phyloP scores from a whole-genome alignment of 805 yeast species.

The Ogataea nakhonphanomensis region DNA sequence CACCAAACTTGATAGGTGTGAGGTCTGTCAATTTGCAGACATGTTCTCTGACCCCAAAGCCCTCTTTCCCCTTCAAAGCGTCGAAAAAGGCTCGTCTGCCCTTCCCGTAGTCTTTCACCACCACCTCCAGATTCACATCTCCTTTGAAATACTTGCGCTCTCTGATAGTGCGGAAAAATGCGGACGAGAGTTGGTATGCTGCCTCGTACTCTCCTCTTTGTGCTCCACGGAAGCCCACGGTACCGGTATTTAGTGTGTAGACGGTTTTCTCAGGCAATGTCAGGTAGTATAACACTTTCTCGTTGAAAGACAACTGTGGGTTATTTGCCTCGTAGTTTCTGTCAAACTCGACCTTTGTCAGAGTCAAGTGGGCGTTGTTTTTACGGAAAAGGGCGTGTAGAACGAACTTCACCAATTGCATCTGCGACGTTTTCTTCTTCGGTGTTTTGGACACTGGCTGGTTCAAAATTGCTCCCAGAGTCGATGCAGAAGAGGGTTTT shows the following conservation, averaged over 20 bases:
- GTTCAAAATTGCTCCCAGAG: slow-evolving; percentile 29
- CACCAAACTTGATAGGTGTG: slow-evolving; percentile 88
- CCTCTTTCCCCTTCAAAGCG: slow-evolving; percentile 88
- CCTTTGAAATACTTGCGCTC: slow-evolving; percentile 39
- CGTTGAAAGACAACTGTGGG: slow-evolving; percentile 53
- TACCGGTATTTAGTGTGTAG: slow-evolving; percentile 73
- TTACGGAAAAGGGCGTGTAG: slow-evolving; percentile 73
- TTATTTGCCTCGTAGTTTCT: slow-evolving; percentile 54
- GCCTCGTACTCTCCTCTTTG: slow-evolving; percentile 94
- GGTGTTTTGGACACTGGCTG: slow-evolving; percentile 4
- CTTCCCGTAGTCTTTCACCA: slow-evolving; percentile 79
- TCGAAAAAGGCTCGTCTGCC: slow-evolving; percentile 84
- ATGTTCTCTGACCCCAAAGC: slow-evolving; percentile 59
- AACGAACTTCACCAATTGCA: slow-evolving; percentile 55
- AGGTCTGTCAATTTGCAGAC: slow-evolving; percentile 72
- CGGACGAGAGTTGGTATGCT: slow-evolving; percentile 76
- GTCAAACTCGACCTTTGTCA: slow-evolving; percentile 69
- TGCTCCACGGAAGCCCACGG: slow-evolving; percentile 82
- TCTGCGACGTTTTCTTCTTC: slow-evolving; percentile 14
- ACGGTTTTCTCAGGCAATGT: slow-evolving; percentile 75
- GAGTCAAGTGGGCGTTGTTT: slow-evolving; percentile 79
- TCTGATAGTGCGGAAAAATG: slow-evolving; percentile 66
- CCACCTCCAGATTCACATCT: slow-evolving; percentile 65
- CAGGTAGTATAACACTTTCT: slow-evolving; percentile 72
- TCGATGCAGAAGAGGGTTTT: slow-evolving; percentile 12